These are phyloP conservation scores for Penicillium verrucosum DNA, from an alignment of 2,329 filamentous ascomycete species.

Conservation along the genomic window DNA sequence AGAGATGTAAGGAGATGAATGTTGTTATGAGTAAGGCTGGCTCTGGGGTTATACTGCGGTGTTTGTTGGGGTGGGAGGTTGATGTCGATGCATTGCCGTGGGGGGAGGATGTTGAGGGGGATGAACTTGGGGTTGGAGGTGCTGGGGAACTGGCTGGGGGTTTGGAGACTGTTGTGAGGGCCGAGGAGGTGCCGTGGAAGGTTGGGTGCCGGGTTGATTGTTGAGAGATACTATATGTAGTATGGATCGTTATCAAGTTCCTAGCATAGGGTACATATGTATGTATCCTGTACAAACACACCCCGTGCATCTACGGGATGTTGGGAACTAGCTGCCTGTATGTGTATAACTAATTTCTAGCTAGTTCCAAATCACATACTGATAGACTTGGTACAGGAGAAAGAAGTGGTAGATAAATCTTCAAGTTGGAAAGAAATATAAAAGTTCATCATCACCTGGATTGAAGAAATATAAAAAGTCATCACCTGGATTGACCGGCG, in stretches of 20 bases:
- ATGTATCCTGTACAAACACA: too few species aligned
- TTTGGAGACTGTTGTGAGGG: conserved; percentile 77
- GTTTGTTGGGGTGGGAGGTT: conserved; percentile 70
- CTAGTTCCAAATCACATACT: background rate
- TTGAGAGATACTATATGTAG: background rate
- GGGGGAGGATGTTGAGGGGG: conserved; percentile 76
- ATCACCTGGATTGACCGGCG: background rate
- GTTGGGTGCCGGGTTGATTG: conserved; percentile 13
- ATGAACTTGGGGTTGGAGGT: conserved; percentile 52
- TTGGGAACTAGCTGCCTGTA: background rate
- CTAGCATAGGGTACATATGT: background rate
- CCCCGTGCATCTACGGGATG: too few species aligned
- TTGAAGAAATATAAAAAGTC: background rate
- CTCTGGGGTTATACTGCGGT: conserved; percentile 74
- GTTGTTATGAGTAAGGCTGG: conserved; percentile 93
- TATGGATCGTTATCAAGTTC: background rate
- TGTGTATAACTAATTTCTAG: background rate
- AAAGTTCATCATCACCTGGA: too few species aligned
- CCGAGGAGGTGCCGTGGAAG: conserved; percentile 58
- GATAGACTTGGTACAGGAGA: background rate
- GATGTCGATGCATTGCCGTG: conserved; percentile 82
- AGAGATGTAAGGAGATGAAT: conserved; percentile 80
- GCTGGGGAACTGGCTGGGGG: conserved; percentile 63
- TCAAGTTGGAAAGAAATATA: background rate
- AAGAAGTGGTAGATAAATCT: background rate